Evolutionary conservation across 2,329 filamentous ascomycete species (phyloP).

Genomic region (Furcasterigmium sp.): DNA sequence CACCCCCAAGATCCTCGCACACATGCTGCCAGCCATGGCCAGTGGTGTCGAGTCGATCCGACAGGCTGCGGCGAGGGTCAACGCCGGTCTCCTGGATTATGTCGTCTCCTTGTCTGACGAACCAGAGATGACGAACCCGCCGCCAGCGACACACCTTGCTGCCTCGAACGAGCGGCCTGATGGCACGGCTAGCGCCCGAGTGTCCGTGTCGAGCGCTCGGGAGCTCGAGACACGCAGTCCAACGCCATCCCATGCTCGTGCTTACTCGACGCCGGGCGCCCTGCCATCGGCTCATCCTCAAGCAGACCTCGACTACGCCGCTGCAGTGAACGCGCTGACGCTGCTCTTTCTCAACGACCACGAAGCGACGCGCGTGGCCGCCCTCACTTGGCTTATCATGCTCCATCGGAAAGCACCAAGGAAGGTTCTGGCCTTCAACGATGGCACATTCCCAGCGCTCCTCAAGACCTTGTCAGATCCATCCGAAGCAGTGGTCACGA

Average conservation of each 20-base stretch:
- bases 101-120: conserved; percentile 87
- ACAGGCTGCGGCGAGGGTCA: conserved; percentile 82
- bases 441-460: conserved; percentile 92
- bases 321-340: conserved; percentile 88
- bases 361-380: conserved; percentile 89
- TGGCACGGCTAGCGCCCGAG: conserved; percentile 41
- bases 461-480: conserved; percentile 96
- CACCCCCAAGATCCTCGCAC: conserved; percentile 84
- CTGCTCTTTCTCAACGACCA: conserved; percentile 94
- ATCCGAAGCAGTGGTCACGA: conserved; percentile 90
- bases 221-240: conserved; percentile 49
- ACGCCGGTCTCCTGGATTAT: conserved; percentile 86
- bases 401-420: conserved; percentile 89
- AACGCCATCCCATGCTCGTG: conserved; percentile 43
- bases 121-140: conserved; percentile 22
- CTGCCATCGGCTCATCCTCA: conserved; percentile 40
- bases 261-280: conserved; percentile 38
- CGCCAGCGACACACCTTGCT: conserved; percentile 33
- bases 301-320: conserved; percentile 88
- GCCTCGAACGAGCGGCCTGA: conserved; percentile 39
- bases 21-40: conserved; percentile 90
- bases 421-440: conserved; percentile 92
- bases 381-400: conserved; percentile 96
- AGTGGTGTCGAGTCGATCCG: conserved; percentile 87
- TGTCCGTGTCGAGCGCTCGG: conserved; percentile 46